Base-by-base conservation (phyloP, 805 yeast genomes). In the Zygosaccharomyces kombuchaensis region DNA sequence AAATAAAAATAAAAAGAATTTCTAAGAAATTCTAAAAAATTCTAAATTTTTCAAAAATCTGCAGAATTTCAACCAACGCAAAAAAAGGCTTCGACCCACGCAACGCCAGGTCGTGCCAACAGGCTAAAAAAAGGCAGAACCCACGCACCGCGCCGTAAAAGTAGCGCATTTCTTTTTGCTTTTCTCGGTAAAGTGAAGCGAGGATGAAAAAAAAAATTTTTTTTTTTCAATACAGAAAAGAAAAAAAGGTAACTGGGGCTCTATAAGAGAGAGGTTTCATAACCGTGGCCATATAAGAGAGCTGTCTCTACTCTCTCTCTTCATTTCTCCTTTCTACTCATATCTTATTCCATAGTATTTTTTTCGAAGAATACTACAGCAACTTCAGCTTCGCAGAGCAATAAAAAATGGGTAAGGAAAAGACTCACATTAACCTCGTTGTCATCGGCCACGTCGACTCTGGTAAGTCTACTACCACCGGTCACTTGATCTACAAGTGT, bases 371-470 rank as follows among this genome's bases (percentile, higher is more conserved):
- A n/a, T 23, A 36, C 45, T 34, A 29, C 34, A 29, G 45, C 38
- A 38, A 36, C 27, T 43, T 36, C 41, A 27, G 22, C 39, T 34
- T 35, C 34, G 21, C 37, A 46, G 40, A 47, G 40, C 50, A 43
- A 43, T 38, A 30, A 38, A 34, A 70, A 58, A 62, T 64, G 95
- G 96, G 96, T 83, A 88, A 88, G 78, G 96, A 82, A 71, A 90
- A 91, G 85, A 70, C 80, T 77, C 98, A 91, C 87, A 87, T 91
- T 81, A 91, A 91, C 96, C 95, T 91, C 80, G 99, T 93, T 77
- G 98, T 93, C 74, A 91, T 91, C 77, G 99, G 98, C 78, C 98
- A 91, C 96, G 98, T 93, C 97, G 98, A 91, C 80, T 90, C 97
- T 69, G 91, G 91, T 79, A 86, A 87, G 81, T 91, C 97, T 59